Percentiles rank a stretch among this genome's conserved stretches.
These are phyloP conservation scores for Noccaea bulbosa DNA, from an alignment of 345 rosid genomes.

Conservation along the genomic window DNA sequence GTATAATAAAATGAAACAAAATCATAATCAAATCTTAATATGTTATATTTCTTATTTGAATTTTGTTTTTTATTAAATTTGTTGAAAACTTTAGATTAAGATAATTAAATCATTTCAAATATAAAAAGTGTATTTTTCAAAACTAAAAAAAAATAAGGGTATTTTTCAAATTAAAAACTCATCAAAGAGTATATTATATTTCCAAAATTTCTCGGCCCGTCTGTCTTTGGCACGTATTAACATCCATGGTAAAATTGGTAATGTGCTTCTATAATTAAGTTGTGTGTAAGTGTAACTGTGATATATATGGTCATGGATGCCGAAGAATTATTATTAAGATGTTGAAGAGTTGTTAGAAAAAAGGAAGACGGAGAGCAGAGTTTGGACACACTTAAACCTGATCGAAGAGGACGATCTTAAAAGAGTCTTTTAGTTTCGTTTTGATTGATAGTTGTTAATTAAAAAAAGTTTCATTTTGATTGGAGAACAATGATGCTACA, in stretches of 20 bases:
- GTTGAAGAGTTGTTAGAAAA: constrained; percentile 54
- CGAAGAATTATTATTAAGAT: constrained; percentile 23
- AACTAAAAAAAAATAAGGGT: no score
- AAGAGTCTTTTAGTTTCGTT: constrained; percentile 37
- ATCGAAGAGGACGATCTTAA: constrained; percentile 69
- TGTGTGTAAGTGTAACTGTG: constrained; percentile 56
- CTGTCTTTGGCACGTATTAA: constrained; percentile 10
- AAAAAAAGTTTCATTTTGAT: constrained; percentile 1
- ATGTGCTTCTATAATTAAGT: constrained; percentile 60
- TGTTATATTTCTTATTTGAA: no score
- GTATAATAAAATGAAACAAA: no score
- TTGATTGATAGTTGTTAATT: no score
- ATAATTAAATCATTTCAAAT: no score
- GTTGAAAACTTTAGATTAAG: no score
- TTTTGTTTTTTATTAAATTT: no score
- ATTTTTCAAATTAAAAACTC: no score
- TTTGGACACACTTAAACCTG: constrained; percentile 53
- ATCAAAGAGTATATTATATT: no score
- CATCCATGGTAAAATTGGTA: constrained; percentile 28
- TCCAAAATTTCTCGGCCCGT: no score
- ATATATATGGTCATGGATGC: constrained; percentile 67
- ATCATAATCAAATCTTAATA: no score
- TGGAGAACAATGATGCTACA: constrained; percentile 22
- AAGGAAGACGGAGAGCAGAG: constrained; percentile 47
- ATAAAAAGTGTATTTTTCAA: no score